Percentiles rank a stretch among this genome's conserved stretches.
phyloP scores from a whole-genome alignment of 2,329 filamentous ascomycete genomes.

The Aspergillus luchuensis region DNA sequence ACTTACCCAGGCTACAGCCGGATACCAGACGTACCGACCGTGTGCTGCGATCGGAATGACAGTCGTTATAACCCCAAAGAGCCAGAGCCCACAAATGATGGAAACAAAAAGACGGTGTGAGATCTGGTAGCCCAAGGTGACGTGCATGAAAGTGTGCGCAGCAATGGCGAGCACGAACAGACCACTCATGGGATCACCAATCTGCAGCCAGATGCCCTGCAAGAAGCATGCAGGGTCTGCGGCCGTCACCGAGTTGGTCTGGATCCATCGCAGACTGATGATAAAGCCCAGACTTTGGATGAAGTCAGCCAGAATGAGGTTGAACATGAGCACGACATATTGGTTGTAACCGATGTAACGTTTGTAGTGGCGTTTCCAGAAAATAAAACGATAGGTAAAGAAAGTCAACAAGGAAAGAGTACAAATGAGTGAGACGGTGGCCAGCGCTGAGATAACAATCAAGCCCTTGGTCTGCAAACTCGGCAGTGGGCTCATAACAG shows the following conservation, averaged over 20 bases:
- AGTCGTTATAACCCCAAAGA: slow-evolving; percentile 2
- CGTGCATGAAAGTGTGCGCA: slow-evolving; percentile 4
- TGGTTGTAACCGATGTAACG: slow-evolving; percentile 10
- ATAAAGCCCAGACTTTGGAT: slow-evolving; percentile 7
- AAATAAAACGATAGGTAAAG: slow-evolving; percentile 7
- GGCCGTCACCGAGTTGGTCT: neutral
- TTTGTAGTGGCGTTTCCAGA: slow-evolving; percentile 4
- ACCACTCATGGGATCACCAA: slow-evolving; percentile 8
- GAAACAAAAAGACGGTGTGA: neutral
- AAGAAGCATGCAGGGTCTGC: slow-evolving; percentile 4
- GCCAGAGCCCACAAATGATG: neutral
- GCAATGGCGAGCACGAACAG: slow-evolving; percentile 5
- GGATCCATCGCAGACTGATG: slow-evolving; percentile 7
- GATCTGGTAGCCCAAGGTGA: slow-evolving; percentile 2
- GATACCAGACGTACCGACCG: slow-evolving; percentile 7
- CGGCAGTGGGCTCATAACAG: slow-evolving; percentile 5
- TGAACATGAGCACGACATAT: slow-evolving; percentile 11
- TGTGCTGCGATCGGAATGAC: slow-evolving; percentile 8
- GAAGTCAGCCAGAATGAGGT: slow-evolving; percentile 2
- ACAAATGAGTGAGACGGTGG: neutral
- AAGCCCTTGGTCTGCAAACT: slow-evolving; percentile 3
- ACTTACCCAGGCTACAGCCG: slow-evolving; percentile 7
- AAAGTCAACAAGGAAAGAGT: slow-evolving; percentile 1
- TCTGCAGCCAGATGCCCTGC: slow-evolving; percentile 7
- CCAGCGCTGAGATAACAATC: slow-evolving; percentile 5